Conservation (phyloP, 768 basidiomycete species). For the Pisolithus sp. region DNA sequence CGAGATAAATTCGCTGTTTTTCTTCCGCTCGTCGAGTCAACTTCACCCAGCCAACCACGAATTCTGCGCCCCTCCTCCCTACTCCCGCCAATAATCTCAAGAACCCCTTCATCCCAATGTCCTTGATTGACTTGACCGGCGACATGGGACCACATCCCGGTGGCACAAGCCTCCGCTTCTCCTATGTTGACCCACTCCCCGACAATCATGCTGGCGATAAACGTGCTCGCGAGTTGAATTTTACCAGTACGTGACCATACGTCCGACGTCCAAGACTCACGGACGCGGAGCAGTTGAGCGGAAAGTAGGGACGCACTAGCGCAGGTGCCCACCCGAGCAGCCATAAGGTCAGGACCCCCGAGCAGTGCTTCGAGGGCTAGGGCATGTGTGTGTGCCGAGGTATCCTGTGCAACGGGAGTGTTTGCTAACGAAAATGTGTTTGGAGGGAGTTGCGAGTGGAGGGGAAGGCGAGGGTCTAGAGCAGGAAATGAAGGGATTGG, state of each 20-base stretch:
- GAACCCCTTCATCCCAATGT: constrained; percentile 73
- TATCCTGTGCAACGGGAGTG: constrained; percentile 71
- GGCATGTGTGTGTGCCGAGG: constrained; percentile 74
- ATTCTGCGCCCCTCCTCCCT: constrained; percentile 68
- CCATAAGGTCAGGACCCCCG: constrained; percentile 75
- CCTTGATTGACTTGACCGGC: constrained; percentile 32
- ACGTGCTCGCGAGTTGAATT: constrained; percentile 71
- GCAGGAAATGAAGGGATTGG: constrained; percentile 66
- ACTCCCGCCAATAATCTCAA: constrained; percentile 74
- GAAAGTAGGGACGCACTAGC: constrained; percentile 65
- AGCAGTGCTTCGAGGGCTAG: constrained; percentile 68
- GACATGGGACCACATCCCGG: constrained; percentile 68
- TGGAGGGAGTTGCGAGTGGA: constrained; percentile 63
- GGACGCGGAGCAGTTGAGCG: constrained; percentile 70
- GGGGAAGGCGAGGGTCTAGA: constrained; percentile 62
- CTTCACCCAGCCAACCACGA: constrained; percentile 78
- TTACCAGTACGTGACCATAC: constrained; percentile 76
- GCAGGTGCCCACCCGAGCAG: constrained; percentile 65
- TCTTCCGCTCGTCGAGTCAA: constrained; percentile 60
- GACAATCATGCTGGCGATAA: constrained; percentile 61
- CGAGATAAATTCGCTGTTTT: constrained; percentile 61
- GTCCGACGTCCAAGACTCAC: constrained; percentile 72
- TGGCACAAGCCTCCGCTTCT: constrained; percentile 72
- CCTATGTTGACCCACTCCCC: constrained; percentile 69
- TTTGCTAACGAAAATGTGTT: constrained; percentile 67